Conservation (phyloP, 495 filamentous ascomycete species). For the Aspergillus funiculosus region DNA sequence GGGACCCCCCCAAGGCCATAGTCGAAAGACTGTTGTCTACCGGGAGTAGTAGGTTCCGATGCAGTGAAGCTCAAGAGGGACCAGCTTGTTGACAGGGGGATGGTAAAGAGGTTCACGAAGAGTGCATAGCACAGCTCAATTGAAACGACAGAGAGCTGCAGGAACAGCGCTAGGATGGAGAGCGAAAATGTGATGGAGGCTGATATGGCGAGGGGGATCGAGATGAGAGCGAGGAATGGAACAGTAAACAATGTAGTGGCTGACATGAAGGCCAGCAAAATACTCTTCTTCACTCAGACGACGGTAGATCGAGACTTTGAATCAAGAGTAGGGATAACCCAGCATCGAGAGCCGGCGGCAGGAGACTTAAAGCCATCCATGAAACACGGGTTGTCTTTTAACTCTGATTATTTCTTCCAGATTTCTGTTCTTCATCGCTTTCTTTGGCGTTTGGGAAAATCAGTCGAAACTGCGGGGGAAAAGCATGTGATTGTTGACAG, state of each 20-base stretch:
- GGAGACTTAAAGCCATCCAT: not conserved
- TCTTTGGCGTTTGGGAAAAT: not conserved
- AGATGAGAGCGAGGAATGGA: constrained; percentile 58
- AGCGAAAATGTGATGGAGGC: constrained; percentile 63
- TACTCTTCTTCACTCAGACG: not conserved
- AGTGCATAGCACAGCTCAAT: constrained; percentile 59
- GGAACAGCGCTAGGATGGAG: constrained; percentile 57
- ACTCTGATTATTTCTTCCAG: not conserved
- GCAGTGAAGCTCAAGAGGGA: constrained; percentile 32
- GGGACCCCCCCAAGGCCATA: constrained; percentile 18
- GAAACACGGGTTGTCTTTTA: not conserved
- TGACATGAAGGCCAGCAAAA: constrained; percentile 35
- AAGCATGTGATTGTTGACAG: constrained; percentile 28
- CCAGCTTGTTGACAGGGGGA: constrained; percentile 26
- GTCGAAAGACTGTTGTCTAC: constrained; percentile 26
- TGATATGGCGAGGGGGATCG: constrained; percentile 62
- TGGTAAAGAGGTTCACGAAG: constrained; percentile 52
- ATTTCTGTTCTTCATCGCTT: not conserved
- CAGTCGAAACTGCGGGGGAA: constrained; percentile 23
- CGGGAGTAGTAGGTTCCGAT: constrained; percentile 29
- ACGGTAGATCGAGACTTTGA: constrained; percentile 1
- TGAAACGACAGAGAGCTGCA: constrained; percentile 63
- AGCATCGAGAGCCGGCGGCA: not conserved
- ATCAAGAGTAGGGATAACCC: not conserved
- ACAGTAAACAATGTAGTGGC: constrained; percentile 50